These are phyloP conservation scores for Gigaspora rosea DNA, from an alignment of 192 early-diverging fungal species.

Conservation along the genomic window DNA sequence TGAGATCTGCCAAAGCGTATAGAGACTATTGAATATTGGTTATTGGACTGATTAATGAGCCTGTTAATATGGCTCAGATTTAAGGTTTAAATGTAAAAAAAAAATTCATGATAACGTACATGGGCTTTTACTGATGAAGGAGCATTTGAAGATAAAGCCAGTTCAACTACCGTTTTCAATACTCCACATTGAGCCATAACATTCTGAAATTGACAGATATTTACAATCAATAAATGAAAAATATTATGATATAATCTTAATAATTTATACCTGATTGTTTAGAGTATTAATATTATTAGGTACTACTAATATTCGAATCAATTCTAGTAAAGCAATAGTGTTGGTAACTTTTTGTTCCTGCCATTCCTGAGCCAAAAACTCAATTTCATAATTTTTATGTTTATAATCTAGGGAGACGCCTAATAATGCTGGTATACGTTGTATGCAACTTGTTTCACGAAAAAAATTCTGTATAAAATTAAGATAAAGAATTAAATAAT, in stretches of 20 bases:
- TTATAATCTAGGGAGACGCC: conserved; percentile 50
- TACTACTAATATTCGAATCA: conserved; percentile 87
- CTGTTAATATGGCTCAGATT: neutral
- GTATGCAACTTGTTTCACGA: conserved; percentile 93
- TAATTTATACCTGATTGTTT: conserved; percentile 71
- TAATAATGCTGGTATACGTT: conserved; percentile 81
- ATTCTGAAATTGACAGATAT: conserved; percentile 38
- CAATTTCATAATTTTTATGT: conserved; percentile 43
- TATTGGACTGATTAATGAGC: conserved; percentile 1
- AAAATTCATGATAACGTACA: conserved; percentile 21
- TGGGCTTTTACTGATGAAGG: conserved; percentile 78
- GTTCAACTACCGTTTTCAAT: conserved; percentile 75
- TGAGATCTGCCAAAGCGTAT: conserved; percentile 82
- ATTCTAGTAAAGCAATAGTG: conserved; percentile 83
- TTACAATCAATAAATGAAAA: neutral
- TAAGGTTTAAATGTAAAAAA: neutral
- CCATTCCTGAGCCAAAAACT: conserved; percentile 60
- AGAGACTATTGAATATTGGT: conserved; percentile 53
- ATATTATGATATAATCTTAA: neutral
- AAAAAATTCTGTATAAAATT: conserved; percentile 76
- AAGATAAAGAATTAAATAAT: neutral
- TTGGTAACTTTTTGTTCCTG: conserved; percentile 84
- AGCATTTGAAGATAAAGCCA: conserved; percentile 73
- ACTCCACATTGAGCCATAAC: conserved; percentile 85
- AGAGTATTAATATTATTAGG: conserved; percentile 85